phyloP scores from a whole-genome alignment of 1,284 basidiomycete genomes.

The Sanghuangporus weigelae region DNA sequence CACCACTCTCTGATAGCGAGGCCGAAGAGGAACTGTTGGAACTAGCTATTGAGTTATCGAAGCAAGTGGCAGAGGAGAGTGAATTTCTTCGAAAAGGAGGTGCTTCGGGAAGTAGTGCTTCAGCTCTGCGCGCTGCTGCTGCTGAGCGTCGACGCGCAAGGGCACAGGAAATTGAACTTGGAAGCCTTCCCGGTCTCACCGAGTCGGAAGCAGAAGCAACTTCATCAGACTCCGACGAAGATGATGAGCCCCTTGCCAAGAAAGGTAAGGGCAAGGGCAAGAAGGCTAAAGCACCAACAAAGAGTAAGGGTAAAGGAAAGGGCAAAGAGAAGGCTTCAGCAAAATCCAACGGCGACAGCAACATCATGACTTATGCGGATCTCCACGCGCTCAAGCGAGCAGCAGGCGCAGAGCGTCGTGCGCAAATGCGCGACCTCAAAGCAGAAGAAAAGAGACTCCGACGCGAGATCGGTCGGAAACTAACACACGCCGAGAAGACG shows the following conservation, averaged over 20 bases:
- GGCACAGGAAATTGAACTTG: constrained; percentile 13
- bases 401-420: constrained; percentile 18
- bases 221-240: constrained; percentile 21
- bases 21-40: constrained; percentile 55
- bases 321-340: constrained; percentile 16
- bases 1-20: constrained; percentile 26
- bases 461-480: constrained; percentile 56
- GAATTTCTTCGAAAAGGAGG: constrained; percentile 22
- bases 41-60: constrained; percentile 51
- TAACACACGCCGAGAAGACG: constrained; percentile 76
- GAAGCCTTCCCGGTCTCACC: constrained; percentile 25
- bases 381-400: constrained; percentile 28
- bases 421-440: constrained; percentile 32
- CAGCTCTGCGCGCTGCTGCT: constrained; percentile 44
- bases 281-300: constrained; percentile 19
- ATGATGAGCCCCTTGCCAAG: constrained; percentile 31
- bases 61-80: constrained; percentile 34
- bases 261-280: constrained; percentile 31
- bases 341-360: neutral
- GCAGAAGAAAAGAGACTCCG: constrained; percentile 46
- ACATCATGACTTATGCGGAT: constrained; percentile 34
- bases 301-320: constrained; percentile 25
- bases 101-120: constrained; percentile 35
- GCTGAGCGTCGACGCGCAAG: constrained; percentile 46
- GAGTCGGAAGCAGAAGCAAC: constrained; percentile 23